Percentiles rank a stretch among this genome's conserved stretches.
phyloP scores from a whole-genome alignment of 441 rosid genomes.

The Populus hybrid region DNA sequence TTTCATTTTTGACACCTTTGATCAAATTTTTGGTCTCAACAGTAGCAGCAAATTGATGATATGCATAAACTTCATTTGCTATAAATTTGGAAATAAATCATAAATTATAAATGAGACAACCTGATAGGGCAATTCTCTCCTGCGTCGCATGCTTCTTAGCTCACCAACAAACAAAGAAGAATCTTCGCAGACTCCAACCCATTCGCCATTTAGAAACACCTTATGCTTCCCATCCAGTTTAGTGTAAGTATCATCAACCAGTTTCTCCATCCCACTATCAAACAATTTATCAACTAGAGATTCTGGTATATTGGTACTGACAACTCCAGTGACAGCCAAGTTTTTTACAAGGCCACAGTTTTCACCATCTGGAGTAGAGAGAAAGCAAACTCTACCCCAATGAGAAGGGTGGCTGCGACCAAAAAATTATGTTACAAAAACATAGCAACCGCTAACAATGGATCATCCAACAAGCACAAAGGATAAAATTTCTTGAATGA shows the following conservation, averaged over 20 bases:
- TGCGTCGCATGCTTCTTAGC: conserved; percentile 57
- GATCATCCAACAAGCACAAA: too few species aligned
- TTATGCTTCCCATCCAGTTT: conserved; percentile 48
- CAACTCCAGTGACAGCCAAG: conserved; percentile 72
- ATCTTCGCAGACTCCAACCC: conserved; percentile 75
- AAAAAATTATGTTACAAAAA: too few species aligned
- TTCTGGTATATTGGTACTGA: conserved; percentile 55
- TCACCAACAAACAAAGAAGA: conserved; percentile 45
- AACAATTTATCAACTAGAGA: conserved; percentile 40
- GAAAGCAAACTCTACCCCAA: conserved; percentile 94
- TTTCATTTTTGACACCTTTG: too few species aligned
- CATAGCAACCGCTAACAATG: too few species aligned
- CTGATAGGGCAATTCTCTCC: conserved; percentile 51
- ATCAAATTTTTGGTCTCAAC: too few species aligned
- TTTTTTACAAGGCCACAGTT: conserved; percentile 96
- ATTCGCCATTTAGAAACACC: conserved; percentile 85
- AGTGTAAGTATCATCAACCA: conserved; percentile 50
- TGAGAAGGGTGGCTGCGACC: conserved; percentile 69
- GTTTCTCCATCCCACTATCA: conserved; percentile 68
- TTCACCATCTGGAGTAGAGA: conserved; percentile 96
- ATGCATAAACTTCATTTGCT: too few species aligned
- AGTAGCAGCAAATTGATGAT: too few species aligned
- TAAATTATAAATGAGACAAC: too few species aligned
- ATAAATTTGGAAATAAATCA: too few species aligned
- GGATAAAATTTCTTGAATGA: too few species aligned